These are phyloP conservation scores for Stagonosporopsis chrysanthemi DNA, from an alignment of 2,329 filamentous ascomycete species.

Conservation along the genomic window DNA sequence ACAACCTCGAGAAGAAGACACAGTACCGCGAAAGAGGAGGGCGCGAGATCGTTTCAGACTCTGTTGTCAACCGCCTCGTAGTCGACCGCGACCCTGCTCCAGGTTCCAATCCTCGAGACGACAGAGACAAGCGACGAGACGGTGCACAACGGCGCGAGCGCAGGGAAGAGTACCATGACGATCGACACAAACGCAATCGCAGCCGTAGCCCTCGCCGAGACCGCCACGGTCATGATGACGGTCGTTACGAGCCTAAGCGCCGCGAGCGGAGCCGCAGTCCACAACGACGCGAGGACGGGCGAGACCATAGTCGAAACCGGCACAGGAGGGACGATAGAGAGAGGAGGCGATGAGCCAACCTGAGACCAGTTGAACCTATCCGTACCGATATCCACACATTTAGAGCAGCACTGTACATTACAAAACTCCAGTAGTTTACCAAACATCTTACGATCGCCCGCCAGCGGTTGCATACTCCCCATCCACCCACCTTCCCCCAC, in stretches of 20 bases:
- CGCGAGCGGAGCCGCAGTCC: slow-evolving; percentile 41
- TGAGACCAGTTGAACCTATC: not conserved
- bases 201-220: slow-evolving; percentile 45
- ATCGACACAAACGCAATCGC: slow-evolving; percentile 48
- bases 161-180: slow-evolving; percentile 47
- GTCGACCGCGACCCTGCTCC: slow-evolving; percentile 34
- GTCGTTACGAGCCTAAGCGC: slow-evolving; percentile 36
- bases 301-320: slow-evolving; percentile 51
- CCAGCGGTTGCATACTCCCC: slow-evolving; percentile 7
- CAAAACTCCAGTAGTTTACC: not conserved
- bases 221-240: slow-evolving; percentile 41
- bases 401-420: not conserved
- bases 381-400: not conserved
- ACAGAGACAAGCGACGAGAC: slow-evolving; percentile 50
- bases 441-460: not conserved
- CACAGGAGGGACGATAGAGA: slow-evolving; percentile 51
- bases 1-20: slow-evolving; percentile 84
- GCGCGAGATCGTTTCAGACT: slow-evolving; percentile 42
- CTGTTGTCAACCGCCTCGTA: slow-evolving; percentile 43
- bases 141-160: slow-evolving; percentile 43
- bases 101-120: slow-evolving; percentile 18
- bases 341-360: slow-evolving; percentile 29
- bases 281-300: slow-evolving; percentile 45
- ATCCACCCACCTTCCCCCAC: not conserved
- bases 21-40: slow-evolving; percentile 68